Percentiles rank a stretch among this genome's conserved stretches.
Conservation (phyloP, 192 early-diverging fungal species). For the Phlyctochytrium planicorne region DNA sequence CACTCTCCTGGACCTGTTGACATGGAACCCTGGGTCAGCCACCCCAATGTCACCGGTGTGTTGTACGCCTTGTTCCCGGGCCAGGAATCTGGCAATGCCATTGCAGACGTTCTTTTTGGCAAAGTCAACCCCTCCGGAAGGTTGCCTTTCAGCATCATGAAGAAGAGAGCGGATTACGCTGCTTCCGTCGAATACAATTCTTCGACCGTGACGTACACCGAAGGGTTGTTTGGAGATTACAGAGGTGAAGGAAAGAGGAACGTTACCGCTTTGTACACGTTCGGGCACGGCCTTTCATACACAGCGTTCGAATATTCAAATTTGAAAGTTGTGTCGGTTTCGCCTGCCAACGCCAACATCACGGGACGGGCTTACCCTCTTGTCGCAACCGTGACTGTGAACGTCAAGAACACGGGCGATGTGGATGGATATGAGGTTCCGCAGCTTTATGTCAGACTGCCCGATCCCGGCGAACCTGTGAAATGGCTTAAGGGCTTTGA, state of each 20-base stretch:
- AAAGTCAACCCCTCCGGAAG: constrained; percentile 64
- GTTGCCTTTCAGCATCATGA: constrained; percentile 64
- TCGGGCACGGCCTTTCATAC: constrained; percentile 67
- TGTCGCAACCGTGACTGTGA: neutral
- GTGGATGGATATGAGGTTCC: constrained; percentile 41
- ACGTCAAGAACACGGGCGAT: constrained; percentile 39
- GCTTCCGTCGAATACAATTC: constrained; percentile 24
- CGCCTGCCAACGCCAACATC: neutral
- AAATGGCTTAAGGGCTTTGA: constrained; percentile 43
- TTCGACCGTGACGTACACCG: constrained; percentile 44
- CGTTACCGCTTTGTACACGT: constrained; percentile 51
- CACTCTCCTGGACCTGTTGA: constrained; percentile 58
- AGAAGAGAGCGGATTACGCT: constrained; percentile 40
- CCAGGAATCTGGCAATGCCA: constrained; percentile 65
- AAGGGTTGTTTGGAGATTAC: constrained; percentile 60
- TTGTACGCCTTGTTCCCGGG: constrained; percentile 60
- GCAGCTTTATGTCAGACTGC: constrained; percentile 39
- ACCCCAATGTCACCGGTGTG: constrained; percentile 61
- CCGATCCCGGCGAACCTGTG: constrained; percentile 26
- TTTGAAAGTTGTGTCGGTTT: constrained; percentile 5
- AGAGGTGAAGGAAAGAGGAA: constrained; percentile 43
- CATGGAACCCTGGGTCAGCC: constrained; percentile 54
- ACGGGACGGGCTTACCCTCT: too few species aligned
- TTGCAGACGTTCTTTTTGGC: constrained; percentile 70
- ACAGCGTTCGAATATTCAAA: constrained; percentile 56